Evolutionary conservation across 164 flowering plant species (phyloP), one percentile per base, ranked within the genome.

Genomic region (Chimonanthus salicifolius): DNA sequence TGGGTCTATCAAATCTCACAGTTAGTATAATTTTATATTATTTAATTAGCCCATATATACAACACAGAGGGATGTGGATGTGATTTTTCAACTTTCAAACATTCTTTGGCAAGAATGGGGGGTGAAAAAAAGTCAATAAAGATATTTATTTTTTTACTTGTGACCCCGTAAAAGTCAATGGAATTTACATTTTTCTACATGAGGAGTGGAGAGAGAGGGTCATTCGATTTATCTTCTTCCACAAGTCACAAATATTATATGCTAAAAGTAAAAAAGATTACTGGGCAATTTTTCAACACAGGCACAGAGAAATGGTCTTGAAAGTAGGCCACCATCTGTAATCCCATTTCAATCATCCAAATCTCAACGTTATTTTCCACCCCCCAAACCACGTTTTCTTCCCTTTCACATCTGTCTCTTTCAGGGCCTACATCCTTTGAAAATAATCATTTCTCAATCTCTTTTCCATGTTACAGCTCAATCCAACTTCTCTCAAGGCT

Each of bases 301-400:
- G 33, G 63, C 49, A 51, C 46, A 44, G 15, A 62, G 81, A 80
- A 80, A 72, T 72, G 75, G 82, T 83, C 81, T 60, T 43, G 72
- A 46, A 70, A 73, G 82, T 79, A 21, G 83, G 81, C 79, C 81
- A 79, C 71, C 75, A 50, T 45, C 49, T 33, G 33, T 33, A 63
- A 63, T 1, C 13, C 48, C 51, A 20, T 65, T 33, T 7, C 3
- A 21, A 6, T 64, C 68, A 64, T 47, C 54, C 43, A 47, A 68
- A 9, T 16, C 47, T 48, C 13, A 64, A 33, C 33, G 33, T 33
- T 33, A 33, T n/a, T 58, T 72, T 71, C 67, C 58, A 64, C 20
- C 6, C 6, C 58, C 16, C 13, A 46, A n/a, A 58, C 6, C 18
- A 15, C 63, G 21, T 62, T 73, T 21, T 47, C 21, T 58, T 48